Percentiles rank a stretch among this genome's conserved stretches.
These are phyloP conservation scores for Pueraria montana DNA, from an alignment of 306 rosid genomes.

Conservation along the genomic window DNA sequence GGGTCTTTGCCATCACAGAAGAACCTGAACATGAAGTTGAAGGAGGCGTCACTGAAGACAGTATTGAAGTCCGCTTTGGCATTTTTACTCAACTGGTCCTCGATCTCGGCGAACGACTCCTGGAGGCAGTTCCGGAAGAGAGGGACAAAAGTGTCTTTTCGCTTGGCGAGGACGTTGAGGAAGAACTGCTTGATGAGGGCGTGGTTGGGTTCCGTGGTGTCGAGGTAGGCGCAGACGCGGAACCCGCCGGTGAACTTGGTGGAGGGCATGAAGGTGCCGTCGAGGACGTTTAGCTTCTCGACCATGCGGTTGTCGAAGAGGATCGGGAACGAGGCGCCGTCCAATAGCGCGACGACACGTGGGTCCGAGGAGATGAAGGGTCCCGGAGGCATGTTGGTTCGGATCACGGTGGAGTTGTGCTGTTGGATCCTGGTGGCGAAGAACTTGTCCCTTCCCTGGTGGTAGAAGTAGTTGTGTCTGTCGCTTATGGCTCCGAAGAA, in stretches of 20 bases:
- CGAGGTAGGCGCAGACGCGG: conserved; percentile 73
- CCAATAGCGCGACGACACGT: conserved; percentile 64
- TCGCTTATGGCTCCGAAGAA: conserved; percentile 68
- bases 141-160: conserved; percentile 60
- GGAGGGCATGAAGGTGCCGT: conserved; percentile 91
- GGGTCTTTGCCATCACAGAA: conserved; percentile 57
- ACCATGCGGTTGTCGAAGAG: conserved; percentile 73
- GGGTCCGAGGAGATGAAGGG: conserved; percentile 69
- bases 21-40: conserved; percentile 63
- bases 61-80: conserved; percentile 50
- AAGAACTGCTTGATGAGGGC: conserved; percentile 54
- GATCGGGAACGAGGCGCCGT: conserved; percentile 66
- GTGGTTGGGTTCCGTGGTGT: conserved; percentile 71
- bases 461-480: conserved; percentile 72
- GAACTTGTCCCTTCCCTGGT: conserved; percentile 69
- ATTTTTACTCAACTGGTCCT: conserved; percentile 43
- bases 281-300: conserved; percentile 65
- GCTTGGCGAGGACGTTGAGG: conserved; percentile 46
- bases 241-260: conserved; percentile 70
- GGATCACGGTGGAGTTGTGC: conserved; percentile 70
- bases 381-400: conserved; percentile 87
- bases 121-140: conserved; percentile 51
- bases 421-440: conserved; percentile 57
- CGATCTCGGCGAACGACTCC: conserved; percentile 47
- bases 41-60: conserved; percentile 39